phyloP scores from a whole-genome alignment of 106 monocot species.

The Iris macrosiphon region DNA sequence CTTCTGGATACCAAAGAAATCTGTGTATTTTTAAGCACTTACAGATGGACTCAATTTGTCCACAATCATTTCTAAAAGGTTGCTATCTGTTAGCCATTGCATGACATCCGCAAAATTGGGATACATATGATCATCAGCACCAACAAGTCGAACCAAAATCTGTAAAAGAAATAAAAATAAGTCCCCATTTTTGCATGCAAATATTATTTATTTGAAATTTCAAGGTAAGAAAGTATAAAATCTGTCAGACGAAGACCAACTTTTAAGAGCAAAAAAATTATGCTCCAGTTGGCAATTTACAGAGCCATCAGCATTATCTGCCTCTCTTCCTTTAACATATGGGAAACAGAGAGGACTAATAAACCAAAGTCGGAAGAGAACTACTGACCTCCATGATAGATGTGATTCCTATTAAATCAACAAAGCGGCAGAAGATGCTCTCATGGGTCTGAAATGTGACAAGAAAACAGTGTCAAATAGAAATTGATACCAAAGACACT shows the following conservation, averaged over 20 bases:
- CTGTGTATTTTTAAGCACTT: no score
- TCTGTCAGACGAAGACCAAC: no score
- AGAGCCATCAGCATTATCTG: no score
- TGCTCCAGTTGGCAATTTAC: no score
- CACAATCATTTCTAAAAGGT: constrained; percentile 66
- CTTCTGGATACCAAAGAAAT: no score
- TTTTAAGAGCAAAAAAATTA: no score
- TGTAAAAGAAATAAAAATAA: constrained; percentile 13
- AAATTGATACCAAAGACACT: no score
- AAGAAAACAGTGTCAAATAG: no score
- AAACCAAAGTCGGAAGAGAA: not conserved
- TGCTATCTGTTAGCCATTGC: constrained; percentile 53
- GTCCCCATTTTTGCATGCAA: not conserved
- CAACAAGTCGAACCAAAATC: constrained; percentile 62
- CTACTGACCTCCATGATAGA: constrained; percentile 60
- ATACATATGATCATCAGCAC: constrained; percentile 61
- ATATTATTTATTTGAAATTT: no score
- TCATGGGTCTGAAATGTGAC: constrained; percentile 27
- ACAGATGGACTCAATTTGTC: constrained; percentile 55
- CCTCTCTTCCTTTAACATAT: no score
- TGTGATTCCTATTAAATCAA: constrained; percentile 64
- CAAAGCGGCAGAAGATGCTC: constrained; percentile 26
- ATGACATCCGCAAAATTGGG: constrained; percentile 52
- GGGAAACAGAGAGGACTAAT: no score
- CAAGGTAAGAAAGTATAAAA: no score